Conservation (phyloP, 345 rosid genomes). For the Erysimum cheiranthoides region DNA sequence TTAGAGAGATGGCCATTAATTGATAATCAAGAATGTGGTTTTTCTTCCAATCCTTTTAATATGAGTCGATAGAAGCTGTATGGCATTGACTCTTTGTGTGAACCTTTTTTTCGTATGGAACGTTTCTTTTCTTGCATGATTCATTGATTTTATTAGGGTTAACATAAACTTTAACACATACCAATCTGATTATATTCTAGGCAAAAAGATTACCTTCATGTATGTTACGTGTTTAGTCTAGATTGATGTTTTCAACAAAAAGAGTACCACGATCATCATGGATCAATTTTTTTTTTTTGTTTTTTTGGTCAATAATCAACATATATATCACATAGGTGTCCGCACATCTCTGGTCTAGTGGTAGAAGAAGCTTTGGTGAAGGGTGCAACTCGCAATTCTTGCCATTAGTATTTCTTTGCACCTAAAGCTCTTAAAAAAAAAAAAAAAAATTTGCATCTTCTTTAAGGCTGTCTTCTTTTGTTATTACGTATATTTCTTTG, state of each 20-base stretch:
- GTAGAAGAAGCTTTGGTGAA: no score
- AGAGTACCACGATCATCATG: constrained; percentile 4
- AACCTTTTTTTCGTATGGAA: constrained; percentile 1
- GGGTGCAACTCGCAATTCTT: no score
- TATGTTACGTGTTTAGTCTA: not conserved
- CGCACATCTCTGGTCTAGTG: no score
- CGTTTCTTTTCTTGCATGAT: constrained; percentile 2
- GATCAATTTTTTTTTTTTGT: not conserved
- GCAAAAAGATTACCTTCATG: not conserved
- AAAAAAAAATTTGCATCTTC: not conserved
- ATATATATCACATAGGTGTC: not conserved
- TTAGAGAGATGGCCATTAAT: constrained; percentile 34
- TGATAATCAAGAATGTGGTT: constrained; percentile 7
- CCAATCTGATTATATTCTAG: constrained; percentile 9
- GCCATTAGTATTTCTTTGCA: not conserved
- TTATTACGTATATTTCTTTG: not conserved
- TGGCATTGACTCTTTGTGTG: constrained; percentile 36
- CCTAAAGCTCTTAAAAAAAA: not conserved
- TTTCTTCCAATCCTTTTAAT: not conserved
- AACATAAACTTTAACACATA: constrained; percentile 10
- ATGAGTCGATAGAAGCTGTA: not conserved
- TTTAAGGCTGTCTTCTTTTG: not conserved
- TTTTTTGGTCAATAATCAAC: not conserved
- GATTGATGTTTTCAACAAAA: constrained; percentile 20
- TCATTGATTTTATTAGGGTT: not conserved